Base-by-base conservation (phyloP, 331 rosid genomes). In the Acacia concinna region DNA sequence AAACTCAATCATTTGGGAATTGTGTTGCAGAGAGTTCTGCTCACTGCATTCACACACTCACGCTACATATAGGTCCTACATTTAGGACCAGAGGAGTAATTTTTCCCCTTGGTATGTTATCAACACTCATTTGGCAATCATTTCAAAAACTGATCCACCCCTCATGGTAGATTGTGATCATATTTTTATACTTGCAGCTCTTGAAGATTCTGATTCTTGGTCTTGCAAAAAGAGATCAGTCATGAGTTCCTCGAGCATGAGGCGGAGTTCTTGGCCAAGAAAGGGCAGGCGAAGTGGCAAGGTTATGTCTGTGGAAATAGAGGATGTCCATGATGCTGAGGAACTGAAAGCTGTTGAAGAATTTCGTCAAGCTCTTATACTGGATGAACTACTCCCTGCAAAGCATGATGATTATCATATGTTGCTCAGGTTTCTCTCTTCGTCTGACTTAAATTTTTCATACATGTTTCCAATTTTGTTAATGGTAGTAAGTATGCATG, bases 391-490 rank as follows among this genome's bases (percentile, higher is more conserved):
- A 34, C 89, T 96, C 71, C 98, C 96, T 70, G 56, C 88, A 47
- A 87, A 88, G 86, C 98, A 93, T 38, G 96, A 96, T 87, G 99
- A 93, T 82, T 93, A 91, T 86, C 99, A 93, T 71, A 88, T 77
- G 87, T 77, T 96, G 92, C 97, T 96, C 78, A 93, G 98, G 98
- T 92, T 35, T 15, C 4, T 70, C 62, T 18, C 43, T 21, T 49
- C 11, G 27, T 73, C 46, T 28, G 6, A 17, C 73, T 40, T 84
- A 20, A 5, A 21, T 67, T 20, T 20, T 21, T 80, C 9, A 10
- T 30, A 11, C 54, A 6, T 38, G 5, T 40, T 59, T 83, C 27
- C 31, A 8, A 49, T 27, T 23, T 54, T 49, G 15, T 18, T 11
- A 25, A 70, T 73, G 52, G 76, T 11, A 38, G 41, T 8, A 38